Evolutionary conservation across 345 rosid species (phyloP).

Genomic region (Kandelia obovata): DNA sequence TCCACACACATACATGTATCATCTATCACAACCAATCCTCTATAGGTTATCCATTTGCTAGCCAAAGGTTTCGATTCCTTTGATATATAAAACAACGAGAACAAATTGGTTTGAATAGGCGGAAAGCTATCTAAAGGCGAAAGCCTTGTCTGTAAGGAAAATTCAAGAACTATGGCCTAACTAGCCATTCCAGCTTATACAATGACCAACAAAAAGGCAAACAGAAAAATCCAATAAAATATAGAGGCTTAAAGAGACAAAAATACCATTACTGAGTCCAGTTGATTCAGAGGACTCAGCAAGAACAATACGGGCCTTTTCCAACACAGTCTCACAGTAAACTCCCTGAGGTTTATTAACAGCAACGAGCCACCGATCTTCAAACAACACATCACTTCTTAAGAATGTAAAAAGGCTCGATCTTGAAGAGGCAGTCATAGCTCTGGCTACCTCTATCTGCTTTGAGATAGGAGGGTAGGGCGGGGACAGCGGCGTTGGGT

Average conservation of each 20-base stretch:
- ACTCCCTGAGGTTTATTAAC: constrained; percentile 77
- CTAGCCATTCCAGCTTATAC: too few species aligned
- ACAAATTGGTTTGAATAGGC: too few species aligned
- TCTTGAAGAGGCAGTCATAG: constrained; percentile 73
- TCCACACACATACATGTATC: too few species aligned
- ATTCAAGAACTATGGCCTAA: too few species aligned
- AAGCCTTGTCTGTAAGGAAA: too few species aligned
- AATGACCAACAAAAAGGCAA: not conserved
- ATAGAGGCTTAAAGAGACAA: not conserved
- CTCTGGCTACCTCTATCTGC: constrained; percentile 66
- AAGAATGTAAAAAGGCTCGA: constrained; percentile 58
- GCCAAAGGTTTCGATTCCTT: too few species aligned
- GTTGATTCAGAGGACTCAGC: constrained; percentile 22
- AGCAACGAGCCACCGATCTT: constrained; percentile 80
- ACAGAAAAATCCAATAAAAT: not conserved
- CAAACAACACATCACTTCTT: constrained; percentile 46
- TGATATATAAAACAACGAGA: too few species aligned
- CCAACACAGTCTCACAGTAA: constrained; percentile 71
- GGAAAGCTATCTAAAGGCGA: too few species aligned
- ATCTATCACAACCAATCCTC: too few species aligned
- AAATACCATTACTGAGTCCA: constrained; percentile 22
- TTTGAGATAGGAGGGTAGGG: constrained; percentile 67
- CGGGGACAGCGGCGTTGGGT: constrained; percentile 77
- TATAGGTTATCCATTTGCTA: too few species aligned
- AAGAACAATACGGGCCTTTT: constrained; percentile 43